Base-by-base conservation (phyloP, 116 monocot species). In the Iris pallida region DNA sequence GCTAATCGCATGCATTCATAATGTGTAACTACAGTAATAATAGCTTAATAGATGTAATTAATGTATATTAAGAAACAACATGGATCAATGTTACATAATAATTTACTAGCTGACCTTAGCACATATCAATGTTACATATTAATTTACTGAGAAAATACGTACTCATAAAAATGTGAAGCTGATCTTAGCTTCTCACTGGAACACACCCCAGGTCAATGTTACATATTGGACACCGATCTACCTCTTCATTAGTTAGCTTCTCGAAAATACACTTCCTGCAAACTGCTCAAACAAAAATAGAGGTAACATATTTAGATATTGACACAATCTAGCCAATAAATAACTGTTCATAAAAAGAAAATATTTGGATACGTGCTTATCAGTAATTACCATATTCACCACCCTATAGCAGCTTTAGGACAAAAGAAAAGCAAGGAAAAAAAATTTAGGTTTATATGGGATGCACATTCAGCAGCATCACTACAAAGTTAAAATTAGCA, bases 241-340 rank as follows among this genome's bases (percentile, higher is more conserved):
- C 42, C 46, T 84, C 84, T 40, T 80, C 84, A 13, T 84, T 80
- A 60, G 19, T 65, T 13, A 84, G 64, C 44, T 84, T 76, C 54
- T 80, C 69, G 14, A 73, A 63, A 57, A 84, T 84, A 45, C 84
- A 84, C 60, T 80, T 84, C 61, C 80, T 80, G 75, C 84, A 84
- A 76, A 84, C 84, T 84, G 73, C 7, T 52, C n/a, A 45, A 54
- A 63, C 2, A n/a, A n/a, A n/a, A n/a, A n/a, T n/a, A n/a, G n/a
- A n/a, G n/a, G 17, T n/a, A n/a, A n/a, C n/a, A n/a, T n/a, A n/a
- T n/a, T n/a, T n/a, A n/a, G n/a, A n/a, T n/a, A n/a, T n/a, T n/a
- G n/a, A n/a, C n/a, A n/a, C n/a, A n/a, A n/a, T n/a, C n/a, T n/a
- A n/a, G n/a, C n/a, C n/a, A n/a, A n/a, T n/a, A n/a, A n/a, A n/a